These are phyloP conservation scores for Trichoderma afroharzianum DNA, from an alignment of 2,329 filamentous ascomycete genomes.

Conservation along the genomic window DNA sequence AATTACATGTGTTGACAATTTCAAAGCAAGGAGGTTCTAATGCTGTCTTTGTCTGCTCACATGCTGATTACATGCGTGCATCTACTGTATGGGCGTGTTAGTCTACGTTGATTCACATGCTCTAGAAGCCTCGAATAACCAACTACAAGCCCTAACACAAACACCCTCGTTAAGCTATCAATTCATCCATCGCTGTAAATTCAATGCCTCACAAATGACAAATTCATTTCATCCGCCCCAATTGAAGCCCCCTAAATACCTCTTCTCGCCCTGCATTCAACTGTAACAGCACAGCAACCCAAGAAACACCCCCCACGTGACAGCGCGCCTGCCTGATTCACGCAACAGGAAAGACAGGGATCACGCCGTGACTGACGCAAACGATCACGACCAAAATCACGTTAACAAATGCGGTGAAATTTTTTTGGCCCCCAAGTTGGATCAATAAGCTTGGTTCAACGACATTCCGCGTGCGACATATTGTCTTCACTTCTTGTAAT, in stretches of 20 bases:
- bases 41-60: neutral
- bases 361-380: neutral
- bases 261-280: neutral
- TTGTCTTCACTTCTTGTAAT: neutral
- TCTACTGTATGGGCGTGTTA: neutral
- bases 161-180: neutral
- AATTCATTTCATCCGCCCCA: neutral
- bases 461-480: neutral
- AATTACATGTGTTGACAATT: neutral
- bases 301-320: neutral
- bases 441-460: neutral
- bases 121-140: neutral
- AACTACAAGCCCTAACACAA: neutral
- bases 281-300: neutral
- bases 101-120: neutral
- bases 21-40: neutral
- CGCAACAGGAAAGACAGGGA: neutral
- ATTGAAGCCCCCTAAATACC: too few species aligned
- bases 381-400: constrained; percentile 15
- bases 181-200: neutral
- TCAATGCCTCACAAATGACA: neutral
- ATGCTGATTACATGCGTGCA: neutral
- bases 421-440: neutral
- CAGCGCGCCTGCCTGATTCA: constrained; percentile 5
- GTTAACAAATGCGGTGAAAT: neutral